phyloP scores from a whole-genome alignment of 768 basidiomycete species.

The Serendipita vermifera region DNA sequence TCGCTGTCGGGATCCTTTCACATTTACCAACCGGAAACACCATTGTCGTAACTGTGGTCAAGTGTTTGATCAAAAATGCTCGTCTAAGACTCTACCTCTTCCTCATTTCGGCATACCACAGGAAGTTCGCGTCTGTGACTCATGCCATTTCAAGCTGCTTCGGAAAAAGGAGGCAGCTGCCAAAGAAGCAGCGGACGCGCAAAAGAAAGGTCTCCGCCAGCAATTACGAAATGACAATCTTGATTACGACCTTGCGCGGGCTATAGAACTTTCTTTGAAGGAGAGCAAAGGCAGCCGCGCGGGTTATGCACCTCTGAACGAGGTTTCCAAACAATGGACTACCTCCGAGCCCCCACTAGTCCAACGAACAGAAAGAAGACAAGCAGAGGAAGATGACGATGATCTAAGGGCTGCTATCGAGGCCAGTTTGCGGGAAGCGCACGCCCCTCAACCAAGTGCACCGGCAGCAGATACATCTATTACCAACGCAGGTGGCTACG shows the following conservation, averaged over 20 bases:
- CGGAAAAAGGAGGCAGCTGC: conserved; percentile 33
- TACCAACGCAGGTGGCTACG: conserved; percentile 30
- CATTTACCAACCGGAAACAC: conserved; percentile 93
- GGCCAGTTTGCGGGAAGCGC: conserved; percentile 79
- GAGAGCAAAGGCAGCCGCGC: conserved; percentile 43
- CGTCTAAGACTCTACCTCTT: conserved; percentile 66
- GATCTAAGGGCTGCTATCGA: conserved; percentile 91
- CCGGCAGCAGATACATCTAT: conserved; percentile 48
- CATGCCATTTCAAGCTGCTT: conserved; percentile 65
- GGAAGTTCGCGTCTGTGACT: conserved; percentile 87
- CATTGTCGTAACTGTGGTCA: conserved; percentile 97
- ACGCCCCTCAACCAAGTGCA: conserved; percentile 64
- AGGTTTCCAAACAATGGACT: conserved; percentile 38
- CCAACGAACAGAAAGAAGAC: conserved; percentile 31
- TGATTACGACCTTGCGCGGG: conserved; percentile 84
- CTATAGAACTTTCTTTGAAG: conserved; percentile 80
- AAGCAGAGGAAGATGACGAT: conserved; percentile 77
- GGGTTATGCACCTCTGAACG: conserved; percentile 54
- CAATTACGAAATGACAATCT: conserved; percentile 17
- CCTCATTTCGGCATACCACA: conserved; percentile 91
- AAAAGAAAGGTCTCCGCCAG: conserved; percentile 12
- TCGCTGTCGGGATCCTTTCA: conserved; percentile 79
- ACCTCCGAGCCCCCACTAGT: conserved; percentile 56
- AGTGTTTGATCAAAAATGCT: conserved; percentile 91
- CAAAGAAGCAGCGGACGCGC: conserved; percentile 5